These are phyloP conservation scores for Carpinus fangiana DNA, from an alignment of 306 rosid genomes.

Conservation along the genomic window DNA sequence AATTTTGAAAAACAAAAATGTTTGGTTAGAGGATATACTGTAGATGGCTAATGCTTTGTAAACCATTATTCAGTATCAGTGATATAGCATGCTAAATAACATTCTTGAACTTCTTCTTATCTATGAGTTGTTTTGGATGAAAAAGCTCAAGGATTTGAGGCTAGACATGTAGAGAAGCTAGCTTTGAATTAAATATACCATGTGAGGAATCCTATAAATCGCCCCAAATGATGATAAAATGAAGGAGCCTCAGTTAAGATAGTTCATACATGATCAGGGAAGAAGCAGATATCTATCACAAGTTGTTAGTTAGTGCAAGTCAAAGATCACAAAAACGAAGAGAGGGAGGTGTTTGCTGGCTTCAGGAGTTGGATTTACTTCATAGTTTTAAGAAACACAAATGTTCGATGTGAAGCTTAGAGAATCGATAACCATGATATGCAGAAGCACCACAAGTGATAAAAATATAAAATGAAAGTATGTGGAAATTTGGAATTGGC, in stretches of 20 bases:
- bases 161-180: neutral
- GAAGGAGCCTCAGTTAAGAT: neutral
- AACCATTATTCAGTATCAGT: neutral
- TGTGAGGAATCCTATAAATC: neutral
- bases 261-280: neutral
- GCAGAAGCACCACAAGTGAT: neutral
- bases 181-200: slow-evolving; percentile 9
- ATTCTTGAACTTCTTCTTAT: neutral
- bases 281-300: neutral
- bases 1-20: neutral
- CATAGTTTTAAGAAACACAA: neutral
- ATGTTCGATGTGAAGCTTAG: neutral
- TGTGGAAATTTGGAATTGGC: too few relatives aligned
- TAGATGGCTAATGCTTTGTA: too few relatives aligned
- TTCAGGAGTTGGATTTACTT: neutral
- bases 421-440: neutral
- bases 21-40: neutral
- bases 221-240: neutral
- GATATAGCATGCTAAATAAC: neutral
- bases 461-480: too few relatives aligned
- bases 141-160: neutral
- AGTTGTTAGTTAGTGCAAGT: neutral
- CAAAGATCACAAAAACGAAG: neutral
- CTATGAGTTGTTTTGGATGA: neutral
- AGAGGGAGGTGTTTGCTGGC: neutral